phyloP scores from a whole-genome alignment of 306 rosid species.

The Castanospermum australe region DNA sequence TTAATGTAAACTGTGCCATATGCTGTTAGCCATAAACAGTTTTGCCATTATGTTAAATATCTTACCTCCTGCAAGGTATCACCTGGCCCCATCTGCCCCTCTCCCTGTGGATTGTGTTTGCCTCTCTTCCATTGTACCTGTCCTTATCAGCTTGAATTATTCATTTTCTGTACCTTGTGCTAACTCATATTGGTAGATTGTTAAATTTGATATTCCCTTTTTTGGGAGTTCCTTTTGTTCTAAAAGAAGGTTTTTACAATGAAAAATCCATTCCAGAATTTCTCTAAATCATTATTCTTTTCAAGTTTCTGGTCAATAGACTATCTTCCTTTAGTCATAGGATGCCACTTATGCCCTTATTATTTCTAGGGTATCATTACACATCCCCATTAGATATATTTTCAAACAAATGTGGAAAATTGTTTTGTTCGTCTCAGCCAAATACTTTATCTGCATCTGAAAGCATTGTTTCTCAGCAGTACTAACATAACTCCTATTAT shows the following conservation, averaged over 20 bases:
- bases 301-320: not conserved
- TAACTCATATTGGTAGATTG: not conserved
- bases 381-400: not conserved
- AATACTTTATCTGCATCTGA: not conserved
- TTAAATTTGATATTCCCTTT: no score
- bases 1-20: not conserved
- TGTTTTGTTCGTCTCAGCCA: not conserved
- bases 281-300: not conserved
- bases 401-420: not conserved
- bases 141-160: not conserved
- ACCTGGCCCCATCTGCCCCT: not conserved
- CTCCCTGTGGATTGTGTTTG: no score
- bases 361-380: not conserved
- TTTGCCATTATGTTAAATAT: not conserved
- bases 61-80: not conserved
- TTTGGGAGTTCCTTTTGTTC: not conserved
- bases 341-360: not conserved
- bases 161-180: conserved; percentile 7
- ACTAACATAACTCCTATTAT: not conserved
- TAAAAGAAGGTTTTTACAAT: not conserved
- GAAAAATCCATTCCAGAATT: conserved; percentile 2
- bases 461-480: not conserved
- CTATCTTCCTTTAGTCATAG: not conserved
- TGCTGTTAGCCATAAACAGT: not conserved
- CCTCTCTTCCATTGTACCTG: not conserved